These are phyloP conservation scores for Agaricus subrufescens DNA, from an alignment of 768 basidiomycete genomes.

Conservation along the genomic window DNA sequence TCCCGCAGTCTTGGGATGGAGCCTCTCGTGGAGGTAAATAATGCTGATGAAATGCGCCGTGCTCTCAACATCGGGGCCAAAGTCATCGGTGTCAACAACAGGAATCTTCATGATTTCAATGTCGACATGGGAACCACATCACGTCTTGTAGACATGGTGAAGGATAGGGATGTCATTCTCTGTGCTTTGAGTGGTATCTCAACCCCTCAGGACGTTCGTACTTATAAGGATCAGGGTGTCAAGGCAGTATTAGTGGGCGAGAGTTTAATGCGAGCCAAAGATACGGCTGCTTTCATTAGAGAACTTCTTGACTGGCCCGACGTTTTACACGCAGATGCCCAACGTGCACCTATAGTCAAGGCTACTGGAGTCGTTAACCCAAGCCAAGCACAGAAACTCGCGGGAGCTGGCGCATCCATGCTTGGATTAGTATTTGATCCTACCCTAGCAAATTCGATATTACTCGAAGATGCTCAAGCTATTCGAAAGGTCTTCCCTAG, in stretches of 20 bases:
- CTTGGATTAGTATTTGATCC: conserved; percentile 13
- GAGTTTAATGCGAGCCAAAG: conserved; percentile 72
- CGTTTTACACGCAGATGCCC: neutral
- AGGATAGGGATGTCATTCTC: conserved; percentile 59
- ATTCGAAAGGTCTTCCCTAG: conserved; percentile 8
- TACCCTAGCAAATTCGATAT: neutral
- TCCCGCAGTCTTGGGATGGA: conserved; percentile 74
- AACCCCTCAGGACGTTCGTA: conserved; percentile 57
- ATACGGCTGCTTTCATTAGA: conserved; percentile 70
- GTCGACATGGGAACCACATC: conserved; percentile 88
- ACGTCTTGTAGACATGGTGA: conserved; percentile 67
- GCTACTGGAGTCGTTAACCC: conserved; percentile 13
- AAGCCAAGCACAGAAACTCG: conserved; percentile 12
- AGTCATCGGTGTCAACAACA: conserved; percentile 86
- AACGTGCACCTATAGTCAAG: conserved; percentile 6
- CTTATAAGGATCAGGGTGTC: conserved; percentile 69
- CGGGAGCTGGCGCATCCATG: conserved; percentile 12
- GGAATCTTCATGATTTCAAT: conserved; percentile 81
- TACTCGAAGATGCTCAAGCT: conserved; percentile 1
- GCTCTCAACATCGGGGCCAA: conserved; percentile 72
- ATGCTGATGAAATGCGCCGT: conserved; percentile 65
- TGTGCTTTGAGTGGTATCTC: conserved; percentile 83
- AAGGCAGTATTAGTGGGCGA: conserved; percentile 82
- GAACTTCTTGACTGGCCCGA: conserved; percentile 52
- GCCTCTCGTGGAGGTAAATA: conserved; percentile 91